Conservation (phyloP, 495 filamentous ascomycete genomes). For the Jackrogersella minutella region DNA sequence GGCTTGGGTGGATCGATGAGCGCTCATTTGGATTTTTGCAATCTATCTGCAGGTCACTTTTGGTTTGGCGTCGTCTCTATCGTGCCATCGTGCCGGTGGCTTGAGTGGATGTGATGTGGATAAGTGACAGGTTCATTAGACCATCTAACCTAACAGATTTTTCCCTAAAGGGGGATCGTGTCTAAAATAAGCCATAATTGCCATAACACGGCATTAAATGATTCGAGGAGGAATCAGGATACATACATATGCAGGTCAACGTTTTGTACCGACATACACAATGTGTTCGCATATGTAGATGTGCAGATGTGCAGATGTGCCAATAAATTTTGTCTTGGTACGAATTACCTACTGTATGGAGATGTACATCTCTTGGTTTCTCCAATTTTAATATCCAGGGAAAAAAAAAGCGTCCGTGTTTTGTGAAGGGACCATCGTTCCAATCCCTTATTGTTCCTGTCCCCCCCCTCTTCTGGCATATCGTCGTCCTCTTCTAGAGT, state of each 20-base stretch:
- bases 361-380: conserved; percentile 33
- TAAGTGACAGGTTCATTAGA: conserved; percentile 14
- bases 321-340: conserved; percentile 32
- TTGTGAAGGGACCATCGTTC: conserved; percentile 32
- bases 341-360: conserved; percentile 40
- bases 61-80: conserved; percentile 21
- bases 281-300: conserved; percentile 27
- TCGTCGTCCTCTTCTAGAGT: conserved; percentile 25
- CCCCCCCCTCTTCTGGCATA: conserved; percentile 19
- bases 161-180: conserved; percentile 6
- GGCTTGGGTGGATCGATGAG: conserved; percentile 31
- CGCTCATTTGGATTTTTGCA: conserved; percentile 33
- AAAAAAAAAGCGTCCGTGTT: conserved; percentile 40
- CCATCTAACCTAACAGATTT: conserved; percentile 15
- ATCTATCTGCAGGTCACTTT: conserved; percentile 37
- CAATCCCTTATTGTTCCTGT: conserved; percentile 37
- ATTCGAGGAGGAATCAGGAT: conserved; percentile 30
- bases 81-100: conserved; percentile 34
- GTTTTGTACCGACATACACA: conserved; percentile 16
- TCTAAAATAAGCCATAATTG: conserved; percentile 26
- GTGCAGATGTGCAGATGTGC: conserved; percentile 23
- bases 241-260: conserved; percentile 32
- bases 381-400: conserved; percentile 44
- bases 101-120: conserved; percentile 24
- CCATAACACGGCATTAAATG: conserved; percentile 26